Conservation (phyloP, 441 rosid genomes). For the Hura crepitans region DNA sequence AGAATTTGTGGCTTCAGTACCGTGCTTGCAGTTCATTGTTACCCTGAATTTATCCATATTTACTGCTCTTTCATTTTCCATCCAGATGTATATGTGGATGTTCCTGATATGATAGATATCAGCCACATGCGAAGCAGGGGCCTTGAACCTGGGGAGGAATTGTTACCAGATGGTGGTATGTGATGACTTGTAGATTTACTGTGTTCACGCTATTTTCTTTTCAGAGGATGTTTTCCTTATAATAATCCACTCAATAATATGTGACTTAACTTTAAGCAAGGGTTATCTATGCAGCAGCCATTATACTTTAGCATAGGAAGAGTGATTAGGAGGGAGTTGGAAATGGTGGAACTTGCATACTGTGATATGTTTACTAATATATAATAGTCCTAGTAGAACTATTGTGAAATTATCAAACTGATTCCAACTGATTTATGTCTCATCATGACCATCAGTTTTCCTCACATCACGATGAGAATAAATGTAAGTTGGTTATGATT, state of each 20-base stretch:
- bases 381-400: not conserved
- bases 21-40: constrained; percentile 10
- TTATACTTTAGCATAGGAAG: not conserved
- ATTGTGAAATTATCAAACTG: not conserved
- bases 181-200: constrained; percentile 19
- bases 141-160: constrained; percentile 87
- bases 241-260: not conserved
- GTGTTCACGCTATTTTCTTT: not conserved
- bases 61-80: constrained; percentile 19
- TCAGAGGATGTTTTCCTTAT: not conserved
- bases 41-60: constrained; percentile 15
- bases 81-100: constrained; percentile 91
- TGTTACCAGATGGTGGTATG: constrained; percentile 76
- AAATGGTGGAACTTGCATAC: not conserved
- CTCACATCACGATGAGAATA: not conserved
- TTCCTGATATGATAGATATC: constrained; percentile 88
- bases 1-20: constrained; percentile 20
- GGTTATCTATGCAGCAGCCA: too few species aligned
- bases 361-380: not conserved
- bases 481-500: too few species aligned
- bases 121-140: constrained; percentile 95
- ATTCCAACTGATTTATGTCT: not conserved
- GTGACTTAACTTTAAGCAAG: not conserved
- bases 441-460: not conserved
- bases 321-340: not conserved